Evolutionary conservation across 169 alveolate species (phyloP).

Genomic region (Cryptosporidium parvum): DNA sequence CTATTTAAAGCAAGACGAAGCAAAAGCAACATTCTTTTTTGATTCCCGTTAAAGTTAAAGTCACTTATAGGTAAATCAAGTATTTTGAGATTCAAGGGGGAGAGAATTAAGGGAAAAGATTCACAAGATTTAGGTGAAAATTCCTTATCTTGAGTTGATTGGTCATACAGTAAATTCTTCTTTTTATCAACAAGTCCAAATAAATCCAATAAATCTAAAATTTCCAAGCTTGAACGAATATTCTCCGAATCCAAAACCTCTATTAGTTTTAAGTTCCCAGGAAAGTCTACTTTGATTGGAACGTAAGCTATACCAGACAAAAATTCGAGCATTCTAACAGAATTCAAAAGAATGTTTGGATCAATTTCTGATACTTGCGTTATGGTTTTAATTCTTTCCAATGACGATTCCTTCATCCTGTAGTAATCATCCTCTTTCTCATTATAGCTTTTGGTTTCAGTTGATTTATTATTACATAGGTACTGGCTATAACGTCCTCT

Average conservation of each 20-base stretch:
- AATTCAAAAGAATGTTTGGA: slow-evolving; percentile 26
- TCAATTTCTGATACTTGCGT: slow-evolving; percentile 19
- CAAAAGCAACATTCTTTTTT: slow-evolving; percentile 32
- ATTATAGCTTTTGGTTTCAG: not conserved
- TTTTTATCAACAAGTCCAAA: slow-evolving; percentile 29
- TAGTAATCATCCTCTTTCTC: not conserved
- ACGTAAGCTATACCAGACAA: slow-evolving; percentile 33
- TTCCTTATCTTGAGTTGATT: not conserved
- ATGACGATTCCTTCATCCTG: slow-evolving; percentile 25
- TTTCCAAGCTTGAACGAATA: not conserved
- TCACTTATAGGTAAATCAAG: not conserved
- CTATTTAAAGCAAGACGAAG: slow-evolving; percentile 27
- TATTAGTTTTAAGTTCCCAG: slow-evolving; percentile 19
- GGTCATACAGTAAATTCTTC: not conserved
- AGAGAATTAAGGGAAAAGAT: not conserved
- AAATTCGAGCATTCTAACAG: slow-evolving; percentile 34
- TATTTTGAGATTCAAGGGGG: not conserved
- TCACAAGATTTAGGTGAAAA: not conserved
- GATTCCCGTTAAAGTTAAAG: slow-evolving; percentile 7
- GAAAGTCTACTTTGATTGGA: slow-evolving; percentile 65
- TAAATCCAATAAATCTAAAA: slow-evolving; percentile 13
- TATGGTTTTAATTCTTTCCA: not conserved
- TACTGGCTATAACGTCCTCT: not conserved
- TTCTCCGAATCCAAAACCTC: slow-evolving; percentile 12
- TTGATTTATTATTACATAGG: not conserved